phyloP scores from a whole-genome alignment of 2,329 filamentous ascomycete genomes.

The Colletotrichum trifolii region DNA sequence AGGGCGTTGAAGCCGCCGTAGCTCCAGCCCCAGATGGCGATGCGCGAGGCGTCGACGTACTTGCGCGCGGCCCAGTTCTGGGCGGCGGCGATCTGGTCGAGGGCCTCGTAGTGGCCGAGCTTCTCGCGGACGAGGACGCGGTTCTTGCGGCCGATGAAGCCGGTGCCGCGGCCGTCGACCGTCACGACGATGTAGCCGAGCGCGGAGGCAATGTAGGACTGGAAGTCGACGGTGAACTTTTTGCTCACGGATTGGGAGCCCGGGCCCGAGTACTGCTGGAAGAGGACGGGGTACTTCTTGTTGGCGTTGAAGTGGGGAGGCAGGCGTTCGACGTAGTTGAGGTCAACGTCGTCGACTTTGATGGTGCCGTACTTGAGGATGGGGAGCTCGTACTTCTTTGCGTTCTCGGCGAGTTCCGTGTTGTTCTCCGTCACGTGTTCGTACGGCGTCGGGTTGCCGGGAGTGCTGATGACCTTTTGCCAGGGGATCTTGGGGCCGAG shows the following conservation, averaged over 20 bases:
- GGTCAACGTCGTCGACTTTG: conserved; percentile 80
- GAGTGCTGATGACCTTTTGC: conserved; percentile 90
- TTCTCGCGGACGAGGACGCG: conserved; percentile 86
- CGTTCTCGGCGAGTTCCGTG: conserved; percentile 72
- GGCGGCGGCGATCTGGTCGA: conserved; percentile 91
- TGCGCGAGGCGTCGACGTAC: conserved; percentile 83
- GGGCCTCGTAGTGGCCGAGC: conserved; percentile 85
- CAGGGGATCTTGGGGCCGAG: conserved; percentile 86
- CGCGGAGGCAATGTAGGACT: conserved; percentile 85
- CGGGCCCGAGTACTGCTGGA: conserved; percentile 93
- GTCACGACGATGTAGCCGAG: conserved; percentile 96
- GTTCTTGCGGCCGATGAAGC: conserved; percentile 85
- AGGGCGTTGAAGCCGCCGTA: conserved; percentile 96
- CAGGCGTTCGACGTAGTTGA: conserved; percentile 82
- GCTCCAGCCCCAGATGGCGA: conserved; percentile 99
- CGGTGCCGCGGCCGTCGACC: conserved; percentile 92
- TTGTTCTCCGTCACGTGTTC: conserved; percentile 85
- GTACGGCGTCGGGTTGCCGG: conserved; percentile 72
- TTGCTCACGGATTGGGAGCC: conserved; percentile 91
- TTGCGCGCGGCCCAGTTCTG: conserved; percentile 83
- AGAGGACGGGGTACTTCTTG: conserved; percentile 92
- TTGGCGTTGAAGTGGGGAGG: conserved; percentile 87
- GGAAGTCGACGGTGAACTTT: conserved; percentile 86
- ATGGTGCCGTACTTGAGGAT: conserved; percentile 85
- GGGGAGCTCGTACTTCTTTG: conserved; percentile 82